A percentile compares a stretch with the other conserved stretches of the same genome.
Conservation (phyloP, 257 asterid genomes). For the Catharanthus roseus region DNA sequence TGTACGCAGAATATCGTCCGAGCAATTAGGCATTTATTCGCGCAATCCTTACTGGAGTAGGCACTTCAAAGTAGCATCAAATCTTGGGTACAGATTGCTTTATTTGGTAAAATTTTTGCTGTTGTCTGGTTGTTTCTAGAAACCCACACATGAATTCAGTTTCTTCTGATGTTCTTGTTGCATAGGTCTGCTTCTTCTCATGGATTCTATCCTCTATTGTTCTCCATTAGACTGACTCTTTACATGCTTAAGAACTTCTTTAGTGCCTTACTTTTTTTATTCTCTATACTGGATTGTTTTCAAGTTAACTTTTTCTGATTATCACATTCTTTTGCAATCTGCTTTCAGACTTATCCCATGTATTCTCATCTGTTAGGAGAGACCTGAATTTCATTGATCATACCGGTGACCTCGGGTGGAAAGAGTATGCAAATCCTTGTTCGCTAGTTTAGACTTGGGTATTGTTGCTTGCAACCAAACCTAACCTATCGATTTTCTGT, state of each 20-base stretch:
- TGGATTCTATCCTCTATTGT: not conserved
- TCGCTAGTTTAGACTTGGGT: constrained; percentile 13
- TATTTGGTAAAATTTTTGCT: not conserved
- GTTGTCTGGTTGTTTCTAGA: not conserved
- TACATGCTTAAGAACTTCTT: not conserved
- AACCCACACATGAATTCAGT: not conserved
- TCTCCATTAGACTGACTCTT: not conserved
- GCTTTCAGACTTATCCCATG: constrained; percentile 88
- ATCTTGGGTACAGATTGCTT: not conserved
- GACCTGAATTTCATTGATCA: constrained; percentile 93
- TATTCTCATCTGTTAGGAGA: constrained; percentile 79
- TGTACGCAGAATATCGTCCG: not conserved
- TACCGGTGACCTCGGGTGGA: constrained; percentile 95
- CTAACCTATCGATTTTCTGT: constrained; percentile 21
- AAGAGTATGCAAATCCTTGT: constrained; percentile 81
- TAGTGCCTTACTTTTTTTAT: not conserved
- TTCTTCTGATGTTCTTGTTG: not conserved
- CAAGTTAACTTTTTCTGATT: constrained; percentile 17
- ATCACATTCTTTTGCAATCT: constrained; percentile 13
- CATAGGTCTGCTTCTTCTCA: not conserved
- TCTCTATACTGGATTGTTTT: constrained; percentile 5
- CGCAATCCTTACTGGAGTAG: not conserved
- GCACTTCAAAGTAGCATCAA: not conserved
- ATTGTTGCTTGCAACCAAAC: not conserved
- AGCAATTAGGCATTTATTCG: not conserved